phyloP scores from a whole-genome alignment of 805 yeast genomes.

The Spencermartinsiella europaea region DNA sequence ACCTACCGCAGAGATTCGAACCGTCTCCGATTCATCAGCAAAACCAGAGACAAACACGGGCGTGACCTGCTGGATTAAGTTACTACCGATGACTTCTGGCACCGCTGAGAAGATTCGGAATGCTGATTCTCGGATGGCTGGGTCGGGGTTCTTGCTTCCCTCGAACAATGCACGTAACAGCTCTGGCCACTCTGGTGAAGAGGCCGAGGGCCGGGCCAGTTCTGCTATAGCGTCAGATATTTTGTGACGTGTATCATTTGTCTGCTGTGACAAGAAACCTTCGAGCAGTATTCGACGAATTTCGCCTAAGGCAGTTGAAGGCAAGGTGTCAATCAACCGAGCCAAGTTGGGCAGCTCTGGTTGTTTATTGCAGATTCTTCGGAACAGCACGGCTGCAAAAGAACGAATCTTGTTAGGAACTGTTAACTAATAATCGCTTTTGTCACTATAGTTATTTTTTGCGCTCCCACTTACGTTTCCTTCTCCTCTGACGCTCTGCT shows the following conservation, averaged over 20 bases:
- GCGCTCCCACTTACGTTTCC: constrained; percentile 21
- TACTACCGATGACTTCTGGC: constrained; percentile 68
- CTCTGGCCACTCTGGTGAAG: constrained; percentile 63
- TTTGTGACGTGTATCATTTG: constrained; percentile 82
- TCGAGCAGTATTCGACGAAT: constrained; percentile 61
- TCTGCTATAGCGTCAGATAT: constrained; percentile 92
- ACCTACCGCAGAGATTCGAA: constrained; percentile 83
- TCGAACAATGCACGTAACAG: constrained; percentile 69
- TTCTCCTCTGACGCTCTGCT: constrained; percentile 64
- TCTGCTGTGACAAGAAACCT: constrained; percentile 62
- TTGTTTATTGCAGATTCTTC: constrained; percentile 63
- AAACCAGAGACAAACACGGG: constrained; percentile 79
- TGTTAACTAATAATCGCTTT: not conserved
- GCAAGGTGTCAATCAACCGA: constrained; percentile 69
- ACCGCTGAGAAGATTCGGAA: constrained; percentile 82
- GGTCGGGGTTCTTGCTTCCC: constrained; percentile 52
- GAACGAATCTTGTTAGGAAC: constrained; percentile 36
- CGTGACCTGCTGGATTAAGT: constrained; percentile 46
- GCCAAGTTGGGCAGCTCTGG: constrained; percentile 57
- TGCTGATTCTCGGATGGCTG: constrained; percentile 79
- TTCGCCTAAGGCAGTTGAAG: constrained; percentile 52
- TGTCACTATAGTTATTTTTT: not conserved
- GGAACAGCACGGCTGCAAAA: constrained; percentile 80
- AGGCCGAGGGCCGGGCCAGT: constrained; percentile 54
- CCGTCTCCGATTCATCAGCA: constrained; percentile 72